Evolutionary conservation across 345 rosid species (phyloP).

Genomic region (Brassica carinata): DNA sequence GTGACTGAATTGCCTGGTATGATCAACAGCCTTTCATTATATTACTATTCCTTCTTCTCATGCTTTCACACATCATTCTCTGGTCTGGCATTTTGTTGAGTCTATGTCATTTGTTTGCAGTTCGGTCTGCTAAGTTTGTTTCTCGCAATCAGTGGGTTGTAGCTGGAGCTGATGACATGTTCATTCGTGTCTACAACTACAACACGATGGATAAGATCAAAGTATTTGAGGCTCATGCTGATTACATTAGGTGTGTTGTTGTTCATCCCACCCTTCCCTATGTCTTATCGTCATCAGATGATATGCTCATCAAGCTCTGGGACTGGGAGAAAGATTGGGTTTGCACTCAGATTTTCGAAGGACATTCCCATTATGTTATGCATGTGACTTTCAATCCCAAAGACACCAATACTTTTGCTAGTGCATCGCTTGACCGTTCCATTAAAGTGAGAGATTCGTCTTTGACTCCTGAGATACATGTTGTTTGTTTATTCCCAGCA

Average conservation of each 20-base stretch:
- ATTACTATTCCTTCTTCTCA: conserved; percentile 11
- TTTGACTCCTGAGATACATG: neutral
- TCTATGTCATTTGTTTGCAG: conserved; percentile 47
- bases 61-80: neutral
- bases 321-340: conserved; percentile 88
- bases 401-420: conserved; percentile 78
- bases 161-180: conserved; percentile 84
- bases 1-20: conserved; percentile 87
- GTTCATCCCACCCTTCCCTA: conserved; percentile 78
- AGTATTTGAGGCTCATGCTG: conserved; percentile 83
- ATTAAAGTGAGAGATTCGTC: conserved; percentile 51
- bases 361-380: conserved; percentile 93
- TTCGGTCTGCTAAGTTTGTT: conserved; percentile 89
- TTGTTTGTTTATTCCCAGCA: conserved; percentile 2
- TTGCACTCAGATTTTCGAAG: conserved; percentile 73
- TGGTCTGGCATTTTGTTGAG: conserved; percentile 16
- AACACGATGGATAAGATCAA: conserved; percentile 77
- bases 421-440: conserved; percentile 82
- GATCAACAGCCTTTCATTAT: conserved; percentile 5
- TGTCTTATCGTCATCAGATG: conserved; percentile 73
- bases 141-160: conserved; percentile 84
- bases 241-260: conserved; percentile 77
- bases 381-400: conserved; percentile 83
- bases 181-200: conserved; percentile 75
- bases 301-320: conserved; percentile 88